These are phyloP conservation scores for Sphaerostilbella broomeana DNA, from an alignment of 2,329 filamentous ascomycete genomes.

Conservation along the genomic window DNA sequence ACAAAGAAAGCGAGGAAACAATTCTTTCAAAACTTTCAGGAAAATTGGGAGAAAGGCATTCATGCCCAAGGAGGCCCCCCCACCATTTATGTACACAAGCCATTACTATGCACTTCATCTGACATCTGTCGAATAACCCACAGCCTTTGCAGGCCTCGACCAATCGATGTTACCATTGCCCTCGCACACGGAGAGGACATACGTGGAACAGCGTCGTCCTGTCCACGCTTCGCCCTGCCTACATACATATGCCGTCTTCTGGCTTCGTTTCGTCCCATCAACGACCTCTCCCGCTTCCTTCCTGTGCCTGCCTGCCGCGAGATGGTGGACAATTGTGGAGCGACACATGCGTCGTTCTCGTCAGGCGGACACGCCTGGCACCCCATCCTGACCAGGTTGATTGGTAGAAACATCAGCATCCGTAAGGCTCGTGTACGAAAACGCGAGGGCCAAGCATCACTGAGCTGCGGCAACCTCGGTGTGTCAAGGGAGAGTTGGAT, in stretches of 20 bases:
- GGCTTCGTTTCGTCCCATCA: not conserved
- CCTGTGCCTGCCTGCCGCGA: constrained; percentile 1
- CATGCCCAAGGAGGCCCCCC: constrained; percentile 11
- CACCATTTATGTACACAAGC: constrained; percentile 7
- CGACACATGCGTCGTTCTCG: constrained; percentile 11
- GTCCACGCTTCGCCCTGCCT: constrained; percentile 11
- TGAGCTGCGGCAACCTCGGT: not conserved
- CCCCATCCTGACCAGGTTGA: constrained; percentile 5
- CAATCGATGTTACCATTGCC: constrained; percentile 8
- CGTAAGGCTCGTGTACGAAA: not conserved
- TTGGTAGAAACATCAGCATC: constrained; percentile 4
- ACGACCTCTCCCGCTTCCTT: not conserved
- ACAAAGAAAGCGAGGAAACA: constrained; percentile 2
- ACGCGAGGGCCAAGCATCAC: too few relatives aligned
- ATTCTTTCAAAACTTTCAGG: not conserved
- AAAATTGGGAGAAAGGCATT: constrained; percentile 10
- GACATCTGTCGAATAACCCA: constrained; percentile 14
- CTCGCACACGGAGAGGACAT: constrained; percentile 11
- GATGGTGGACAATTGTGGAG: constrained; percentile 8
- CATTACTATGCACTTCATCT: constrained; percentile 13
- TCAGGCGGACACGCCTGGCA: constrained; percentile 12
- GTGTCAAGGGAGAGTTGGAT: constrained; percentile 7
- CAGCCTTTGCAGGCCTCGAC: constrained; percentile 6
- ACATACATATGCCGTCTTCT: not conserved
- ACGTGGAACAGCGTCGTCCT: constrained; percentile 15